These are phyloP conservation scores for Nelumbo lutea DNA, from an alignment of 164 flowering plant species.

Conservation along the genomic window DNA sequence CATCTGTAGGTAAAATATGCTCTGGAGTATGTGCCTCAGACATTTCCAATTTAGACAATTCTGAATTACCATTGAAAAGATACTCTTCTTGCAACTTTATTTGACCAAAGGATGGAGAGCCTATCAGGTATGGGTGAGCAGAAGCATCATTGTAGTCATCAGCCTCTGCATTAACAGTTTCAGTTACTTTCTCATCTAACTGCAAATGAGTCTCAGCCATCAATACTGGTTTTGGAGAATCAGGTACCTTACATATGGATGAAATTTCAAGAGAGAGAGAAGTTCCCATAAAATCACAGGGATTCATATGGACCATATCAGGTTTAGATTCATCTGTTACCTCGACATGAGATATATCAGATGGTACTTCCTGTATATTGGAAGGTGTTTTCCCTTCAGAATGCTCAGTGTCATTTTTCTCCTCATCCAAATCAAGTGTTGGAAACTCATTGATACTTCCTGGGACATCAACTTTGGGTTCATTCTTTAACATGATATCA, in stretches of 20 bases:
- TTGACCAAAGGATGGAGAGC: conserved; percentile 16
- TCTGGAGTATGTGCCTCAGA: conserved; percentile 13
- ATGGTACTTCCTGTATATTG: too few species aligned
- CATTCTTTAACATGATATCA: neutral
- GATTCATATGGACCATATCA: conserved; percentile 4
- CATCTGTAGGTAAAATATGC: conserved; percentile 10
- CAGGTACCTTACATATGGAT: neutral
- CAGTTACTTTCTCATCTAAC: conserved; percentile 13
- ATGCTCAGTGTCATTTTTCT: neutral
- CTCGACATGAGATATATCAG: conserved; percentile 8
- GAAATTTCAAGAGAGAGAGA: conserved; percentile 16
- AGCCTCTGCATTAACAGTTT: conserved; percentile 7
- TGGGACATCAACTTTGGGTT: neutral
- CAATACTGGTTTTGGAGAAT: conserved; percentile 1
- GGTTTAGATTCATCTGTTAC: conserved; percentile 11
- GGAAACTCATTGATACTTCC: conserved; percentile 18
- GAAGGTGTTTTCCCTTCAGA: too few species aligned
- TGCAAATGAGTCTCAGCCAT: conserved; percentile 10
- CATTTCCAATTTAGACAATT: conserved; percentile 10
- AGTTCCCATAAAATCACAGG: conserved; percentile 9
- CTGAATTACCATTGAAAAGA: conserved; percentile 4
- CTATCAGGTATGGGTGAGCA: conserved; percentile 4
- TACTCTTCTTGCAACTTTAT: conserved; percentile 14
- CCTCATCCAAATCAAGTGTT: conserved; percentile 23
- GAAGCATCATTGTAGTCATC: conserved; percentile 3